Conservation (phyloP, 2,329 filamentous ascomycete genomes). For the Ascochyta clinopodiicola region DNA sequence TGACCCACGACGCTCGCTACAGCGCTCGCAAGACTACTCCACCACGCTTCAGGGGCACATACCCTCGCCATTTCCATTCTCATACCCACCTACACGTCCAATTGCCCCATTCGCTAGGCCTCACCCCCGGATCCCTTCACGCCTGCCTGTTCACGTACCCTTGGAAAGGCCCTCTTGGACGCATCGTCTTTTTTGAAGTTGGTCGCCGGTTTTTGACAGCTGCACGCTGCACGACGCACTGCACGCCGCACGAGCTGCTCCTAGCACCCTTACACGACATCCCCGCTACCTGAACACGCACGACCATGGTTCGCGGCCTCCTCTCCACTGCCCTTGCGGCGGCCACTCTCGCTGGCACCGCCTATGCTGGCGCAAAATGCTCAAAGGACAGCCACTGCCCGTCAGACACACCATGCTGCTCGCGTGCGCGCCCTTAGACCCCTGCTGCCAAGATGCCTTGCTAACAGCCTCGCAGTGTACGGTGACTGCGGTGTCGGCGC, state of each 20-base stretch:
- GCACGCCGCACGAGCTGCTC: conserved; percentile 21
- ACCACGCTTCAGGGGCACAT: conserved; percentile 14
- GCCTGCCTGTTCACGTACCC: neutral
- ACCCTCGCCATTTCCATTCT: conserved; percentile 2
- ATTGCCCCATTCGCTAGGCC: conserved; percentile 11
- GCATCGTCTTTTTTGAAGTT: conserved; percentile 1
- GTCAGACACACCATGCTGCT: conserved; percentile 57
- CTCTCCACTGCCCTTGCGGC: conserved; percentile 39
- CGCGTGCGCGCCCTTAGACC: conserved; percentile 38
- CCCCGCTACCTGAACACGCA: conserved; percentile 18
- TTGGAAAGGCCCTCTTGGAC: conserved; percentile 1
- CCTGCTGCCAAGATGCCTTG: conserved; percentile 3
- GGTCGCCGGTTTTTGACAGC: conserved; percentile 31
- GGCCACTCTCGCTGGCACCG: conserved; percentile 34
- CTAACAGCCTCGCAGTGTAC: conserved; percentile 69
- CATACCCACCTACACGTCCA: neutral
- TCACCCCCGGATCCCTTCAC: conserved; percentile 3
- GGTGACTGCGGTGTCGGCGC: conserved; percentile 91
- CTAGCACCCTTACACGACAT: conserved; percentile 44
- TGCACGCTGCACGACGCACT: conserved; percentile 18
- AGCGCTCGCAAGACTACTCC: conserved; percentile 1
- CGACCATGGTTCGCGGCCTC: conserved; percentile 39
- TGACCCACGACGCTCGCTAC: conserved; percentile 16
- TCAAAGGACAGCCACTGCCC: conserved; percentile 68
- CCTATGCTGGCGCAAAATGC: conserved; percentile 48